phyloP scores from a whole-genome alignment of 73 alveolate genomes.

The Paramecium sonneborni region DNA sequence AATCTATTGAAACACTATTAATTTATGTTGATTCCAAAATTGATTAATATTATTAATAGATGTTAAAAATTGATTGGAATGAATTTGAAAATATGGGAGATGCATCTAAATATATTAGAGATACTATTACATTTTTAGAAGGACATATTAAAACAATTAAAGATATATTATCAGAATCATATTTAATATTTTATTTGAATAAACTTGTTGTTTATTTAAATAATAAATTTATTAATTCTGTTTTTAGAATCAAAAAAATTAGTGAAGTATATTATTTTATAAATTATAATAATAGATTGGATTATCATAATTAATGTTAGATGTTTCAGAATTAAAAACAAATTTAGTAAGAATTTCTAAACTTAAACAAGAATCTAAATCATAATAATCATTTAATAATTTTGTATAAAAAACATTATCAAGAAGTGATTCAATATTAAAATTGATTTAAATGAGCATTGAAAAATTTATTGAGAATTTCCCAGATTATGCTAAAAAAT shows the following conservation, averaged over 20 bases:
- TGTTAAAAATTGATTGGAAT: slow-evolving; percentile 59
- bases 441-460: neutral
- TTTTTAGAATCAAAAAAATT: slow-evolving; percentile 27
- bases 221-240: slow-evolving; percentile 61
- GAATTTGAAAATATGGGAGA: slow-evolving; percentile 46
- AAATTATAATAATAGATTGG: neutral
- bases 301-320: slow-evolving; percentile 56
- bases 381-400: slow-evolving; percentile 26
- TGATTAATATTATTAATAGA: neutral
- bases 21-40: slow-evolving; percentile 36
- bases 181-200: slow-evolving; percentile 57
- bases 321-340: slow-evolving; percentile 51
- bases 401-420: slow-evolving; percentile 26
- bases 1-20: slow-evolving; percentile 28
- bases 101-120: slow-evolving; percentile 52
- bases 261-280: slow-evolving; percentile 37
- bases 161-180: slow-evolving; percentile 41
- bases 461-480: slow-evolving; percentile 57
- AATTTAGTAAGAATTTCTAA: slow-evolving; percentile 47
- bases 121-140: neutral
- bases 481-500: slow-evolving; percentile 46
- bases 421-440: slow-evolving; percentile 19
- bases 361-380: slow-evolving; percentile 40
- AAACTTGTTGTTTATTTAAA: slow-evolving; percentile 51
- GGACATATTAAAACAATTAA: slow-evolving; percentile 47